phyloP scores from a whole-genome alignment of 2,329 filamentous ascomycete species.

The Clarireedia homoeocarpa region DNA sequence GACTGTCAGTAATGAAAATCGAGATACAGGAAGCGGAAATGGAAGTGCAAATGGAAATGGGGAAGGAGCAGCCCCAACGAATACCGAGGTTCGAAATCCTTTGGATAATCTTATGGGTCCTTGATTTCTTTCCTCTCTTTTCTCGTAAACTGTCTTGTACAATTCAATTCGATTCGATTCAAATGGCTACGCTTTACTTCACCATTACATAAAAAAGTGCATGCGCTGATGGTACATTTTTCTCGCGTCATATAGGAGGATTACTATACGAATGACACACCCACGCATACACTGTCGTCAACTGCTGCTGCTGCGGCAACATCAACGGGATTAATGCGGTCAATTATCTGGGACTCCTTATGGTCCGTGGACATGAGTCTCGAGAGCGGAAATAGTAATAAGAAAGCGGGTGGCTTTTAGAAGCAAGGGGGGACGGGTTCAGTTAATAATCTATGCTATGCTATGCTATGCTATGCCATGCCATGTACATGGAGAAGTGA shows the following conservation, averaged over 20 bases:
- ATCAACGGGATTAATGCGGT: slow-evolving; percentile 31
- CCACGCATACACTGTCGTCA: background rate
- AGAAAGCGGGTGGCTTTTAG: background rate
- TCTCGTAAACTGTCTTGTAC: background rate
- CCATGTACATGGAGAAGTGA: background rate
- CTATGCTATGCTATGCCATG: background rate
- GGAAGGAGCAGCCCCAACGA: slow-evolving; percentile 10
- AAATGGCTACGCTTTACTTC: background rate
- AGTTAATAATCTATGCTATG: background rate
- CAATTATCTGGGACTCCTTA: slow-evolving; percentile 53
- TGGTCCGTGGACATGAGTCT: slow-evolving; percentile 54
- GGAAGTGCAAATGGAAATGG: slow-evolving; percentile 5
- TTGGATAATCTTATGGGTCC: slow-evolving; percentile 26
- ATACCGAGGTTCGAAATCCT: slow-evolving; percentile 23
- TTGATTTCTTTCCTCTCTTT: slow-evolving; percentile 11
- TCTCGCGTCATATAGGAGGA: slow-evolving; percentile 13
- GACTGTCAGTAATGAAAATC: background rate
- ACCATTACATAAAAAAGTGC: background rate
- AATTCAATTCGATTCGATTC: background rate
- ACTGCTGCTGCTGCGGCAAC: slow-evolving; percentile 8
- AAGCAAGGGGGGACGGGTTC: background rate
- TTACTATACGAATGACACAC: background rate
- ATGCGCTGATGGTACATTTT: slow-evolving; percentile 20
- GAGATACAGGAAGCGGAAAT: background rate
- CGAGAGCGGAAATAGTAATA: slow-evolving; percentile 32